Evolutionary conservation across 345 rosid genomes (phyloP), one percentile per base, ranked within the genome.

Genomic region (Eucalyptus tenuipes): DNA sequence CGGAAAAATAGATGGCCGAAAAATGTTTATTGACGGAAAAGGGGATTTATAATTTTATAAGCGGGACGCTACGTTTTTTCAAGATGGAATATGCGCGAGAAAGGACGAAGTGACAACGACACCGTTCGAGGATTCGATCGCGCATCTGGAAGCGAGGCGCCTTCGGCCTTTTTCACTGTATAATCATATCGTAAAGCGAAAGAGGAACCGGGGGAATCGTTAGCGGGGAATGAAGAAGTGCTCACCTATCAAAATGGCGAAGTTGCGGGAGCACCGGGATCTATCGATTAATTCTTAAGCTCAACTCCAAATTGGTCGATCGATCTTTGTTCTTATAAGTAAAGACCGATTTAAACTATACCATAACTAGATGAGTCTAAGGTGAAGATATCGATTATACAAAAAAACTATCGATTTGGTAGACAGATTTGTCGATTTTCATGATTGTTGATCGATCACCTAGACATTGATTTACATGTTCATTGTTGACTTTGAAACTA

Each of bases 351-450:
- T 55, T 55, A 7, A 55, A 10, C 11, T 53, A 20, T 8, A 53
- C 3, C 10, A 8, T 53, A 22, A 18, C 10, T 0, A 0, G 1
- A 55, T 24, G 61, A 5, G 29, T 24, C 4, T 10, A 22, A 55
- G 2, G 24, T 55, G 13, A 55, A 55, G 6, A 55, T 24, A 4
- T 55, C 13, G 29, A 55, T 55, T 22, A 0, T 24, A 0, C 8
- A 55, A 55, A 24, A 55, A 0, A 8, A 0, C 0, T 55, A 2
- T 52, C 0, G 0, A 52, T 52, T 52, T 0, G 8, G 5, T 52
- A 18, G 0, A 52, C 4, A 0, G 0, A 52, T 52, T 52, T 52
- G 0, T 55, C 0, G 13, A 55, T 55, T 55, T 55, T 55, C 6
- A 22, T 55, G 29, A 55, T 55, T 55, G 6, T 1, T 55, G 1